Conservation (phyloP, 495 filamentous ascomycete genomes). For the Talaromyces trachyspermus region DNA sequence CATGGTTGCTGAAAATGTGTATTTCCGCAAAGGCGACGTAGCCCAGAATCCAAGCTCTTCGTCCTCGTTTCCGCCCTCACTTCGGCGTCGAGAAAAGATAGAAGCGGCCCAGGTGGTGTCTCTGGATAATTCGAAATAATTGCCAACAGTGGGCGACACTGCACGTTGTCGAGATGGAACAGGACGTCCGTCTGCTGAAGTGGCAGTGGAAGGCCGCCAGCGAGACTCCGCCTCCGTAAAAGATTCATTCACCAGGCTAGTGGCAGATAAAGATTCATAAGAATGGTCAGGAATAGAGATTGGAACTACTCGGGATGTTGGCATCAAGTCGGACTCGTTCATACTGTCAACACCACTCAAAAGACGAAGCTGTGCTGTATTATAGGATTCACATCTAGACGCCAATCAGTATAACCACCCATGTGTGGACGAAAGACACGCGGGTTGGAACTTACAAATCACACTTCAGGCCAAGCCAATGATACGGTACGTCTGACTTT, state of each 20-base stretch:
- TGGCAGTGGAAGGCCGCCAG: constrained; percentile 20
- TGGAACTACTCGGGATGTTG: too few relatives aligned
- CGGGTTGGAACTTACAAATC: constrained; percentile 43
- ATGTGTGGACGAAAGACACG: not conserved
- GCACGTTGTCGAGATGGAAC: constrained; percentile 31
- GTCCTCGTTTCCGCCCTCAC: constrained; percentile 47
- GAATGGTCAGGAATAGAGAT: too few relatives aligned
- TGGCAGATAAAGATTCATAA: constrained; percentile 26
- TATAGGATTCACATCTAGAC: constrained; percentile 66
- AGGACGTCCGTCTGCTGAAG: constrained; percentile 19
- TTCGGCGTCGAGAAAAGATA: constrained; percentile 29
- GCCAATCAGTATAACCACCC: constrained; percentile 13
- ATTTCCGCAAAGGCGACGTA: constrained; percentile 36
- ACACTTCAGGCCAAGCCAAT: constrained; percentile 93
- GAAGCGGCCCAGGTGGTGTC: constrained; percentile 25
- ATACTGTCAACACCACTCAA: constrained; percentile 32
- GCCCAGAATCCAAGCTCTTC: constrained; percentile 60
- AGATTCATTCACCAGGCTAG: constrained; percentile 14
- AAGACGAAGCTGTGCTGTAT: constrained; percentile 68
- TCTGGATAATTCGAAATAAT: constrained; percentile 40
- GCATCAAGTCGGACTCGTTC: constrained; percentile 12
- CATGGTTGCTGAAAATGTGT: constrained; percentile 31
- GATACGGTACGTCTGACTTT: constrained; percentile 77
- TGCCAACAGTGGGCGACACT: constrained; percentile 31
- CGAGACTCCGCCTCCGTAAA: constrained; percentile 20